Evolutionary conservation across 2,329 filamentous ascomycete genomes (phyloP).

Genomic region (Sporothrix luriei): DNA sequence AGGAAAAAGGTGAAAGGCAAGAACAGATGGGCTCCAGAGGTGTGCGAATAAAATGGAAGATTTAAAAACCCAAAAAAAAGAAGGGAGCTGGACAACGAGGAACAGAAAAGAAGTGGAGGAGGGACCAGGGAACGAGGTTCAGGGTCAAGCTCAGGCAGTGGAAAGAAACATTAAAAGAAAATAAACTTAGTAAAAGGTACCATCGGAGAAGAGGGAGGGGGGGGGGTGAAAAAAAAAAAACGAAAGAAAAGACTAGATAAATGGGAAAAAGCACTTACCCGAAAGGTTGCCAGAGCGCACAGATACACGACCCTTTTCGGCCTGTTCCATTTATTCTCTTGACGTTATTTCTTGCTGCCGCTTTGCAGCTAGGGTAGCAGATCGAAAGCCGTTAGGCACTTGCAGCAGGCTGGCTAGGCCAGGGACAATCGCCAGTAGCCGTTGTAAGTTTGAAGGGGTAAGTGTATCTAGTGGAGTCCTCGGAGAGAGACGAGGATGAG

Average conservation of each 20-base stretch:
- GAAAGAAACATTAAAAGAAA: slow-evolving; percentile 4
- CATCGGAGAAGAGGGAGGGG: not conserved
- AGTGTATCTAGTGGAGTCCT: slow-evolving; percentile 31
- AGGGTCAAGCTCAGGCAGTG: not conserved
- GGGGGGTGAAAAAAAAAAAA: slow-evolving; percentile 5
- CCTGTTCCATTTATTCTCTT: slow-evolving; percentile 20
- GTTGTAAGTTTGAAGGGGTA: slow-evolving; percentile 36
- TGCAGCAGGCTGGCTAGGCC: slow-evolving; percentile 33
- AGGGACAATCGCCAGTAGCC: slow-evolving; percentile 35
- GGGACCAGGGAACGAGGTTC: slow-evolving; percentile 23
- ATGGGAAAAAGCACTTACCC: slow-evolving; percentile 30
- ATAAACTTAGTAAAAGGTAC: slow-evolving; percentile 1
- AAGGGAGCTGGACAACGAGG: slow-evolving; percentile 1
- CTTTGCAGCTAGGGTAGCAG: slow-evolving; percentile 27
- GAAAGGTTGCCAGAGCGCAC: slow-evolving; percentile 33
- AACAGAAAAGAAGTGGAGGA: slow-evolving; percentile 13
- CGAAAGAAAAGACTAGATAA: slow-evolving; percentile 19
- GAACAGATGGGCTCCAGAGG: not conserved
- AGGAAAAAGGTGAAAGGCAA: slow-evolving; percentile 25
- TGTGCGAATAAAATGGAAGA: not conserved
- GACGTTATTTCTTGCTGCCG: slow-evolving; percentile 23
- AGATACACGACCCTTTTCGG: slow-evolving; percentile 29
- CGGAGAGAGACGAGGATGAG: slow-evolving; percentile 8
- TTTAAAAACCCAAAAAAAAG: not conserved
- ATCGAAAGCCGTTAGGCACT: slow-evolving; percentile 35